Percentiles rank a stretch among this genome's conserved stretches.
Conservation (phyloP, 148 eudicot species). For the Suaeda aralocaspica region DNA sequence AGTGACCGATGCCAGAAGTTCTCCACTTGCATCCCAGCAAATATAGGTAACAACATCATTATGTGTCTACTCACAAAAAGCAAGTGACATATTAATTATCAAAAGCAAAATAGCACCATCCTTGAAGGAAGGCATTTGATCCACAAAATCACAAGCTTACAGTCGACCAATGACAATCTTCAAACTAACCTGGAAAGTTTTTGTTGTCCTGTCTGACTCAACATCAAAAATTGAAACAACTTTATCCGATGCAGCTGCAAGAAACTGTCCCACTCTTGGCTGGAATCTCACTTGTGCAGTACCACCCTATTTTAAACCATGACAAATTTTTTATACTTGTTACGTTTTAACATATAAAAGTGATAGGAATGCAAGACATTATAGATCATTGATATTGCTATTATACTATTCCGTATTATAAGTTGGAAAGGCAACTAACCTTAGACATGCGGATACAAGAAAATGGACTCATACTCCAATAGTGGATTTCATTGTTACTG, state of each 20-base stretch:
- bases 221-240: conserved; percentile 81
- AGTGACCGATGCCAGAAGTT: conserved; percentile 76
- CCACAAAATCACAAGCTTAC: not conserved
- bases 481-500: conserved; percentile 73
- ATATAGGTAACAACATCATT: conserved; percentile 68
- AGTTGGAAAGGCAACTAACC: conserved; percentile 38
- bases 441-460: conserved; percentile 63
- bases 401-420: not conserved
- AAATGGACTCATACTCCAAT: conserved; percentile 72
- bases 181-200: conserved; percentile 66
- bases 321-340: not conserved
- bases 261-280: conserved; percentile 68
- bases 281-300: conserved; percentile 91
- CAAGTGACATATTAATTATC: not conserved
- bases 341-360: not conserved
- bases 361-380: not conserved
- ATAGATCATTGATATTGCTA: not conserved
- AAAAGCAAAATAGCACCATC: not conserved
- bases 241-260: conserved; percentile 90
- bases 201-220: conserved; percentile 68
- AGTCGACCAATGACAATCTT: not conserved
- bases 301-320: conserved; percentile 58
- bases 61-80: conserved; percentile 49
- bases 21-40: conserved; percentile 85
- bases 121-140: not conserved